Percentiles rank a stretch among this genome's conserved stretches.
Evolutionary conservation across 2,329 filamentous ascomycete species (phyloP).

Genomic region (Triangularia verruculosa): DNA sequence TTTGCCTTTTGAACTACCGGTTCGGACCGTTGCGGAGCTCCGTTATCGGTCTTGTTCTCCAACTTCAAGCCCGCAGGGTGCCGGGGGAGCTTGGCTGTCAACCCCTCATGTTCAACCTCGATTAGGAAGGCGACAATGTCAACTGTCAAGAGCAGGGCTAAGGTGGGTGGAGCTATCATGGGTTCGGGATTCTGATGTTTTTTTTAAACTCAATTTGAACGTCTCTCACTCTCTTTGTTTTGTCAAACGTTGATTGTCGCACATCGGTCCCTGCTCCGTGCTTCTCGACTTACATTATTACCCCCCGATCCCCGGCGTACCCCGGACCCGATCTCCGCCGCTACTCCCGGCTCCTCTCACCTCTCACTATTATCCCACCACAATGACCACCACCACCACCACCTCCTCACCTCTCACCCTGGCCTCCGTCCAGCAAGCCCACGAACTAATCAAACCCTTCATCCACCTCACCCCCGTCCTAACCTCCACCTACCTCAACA

Average conservation of each 20-base stretch:
- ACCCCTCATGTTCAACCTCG: not conserved
- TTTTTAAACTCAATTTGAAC: not conserved
- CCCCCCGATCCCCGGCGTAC: not conserved
- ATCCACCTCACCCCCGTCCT: constrained; percentile 83
- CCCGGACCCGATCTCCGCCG: not conserved
- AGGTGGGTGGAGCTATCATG: not conserved
- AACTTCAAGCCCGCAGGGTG: not conserved
- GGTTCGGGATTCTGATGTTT: not conserved
- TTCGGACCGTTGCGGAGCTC: constrained; percentile 11
- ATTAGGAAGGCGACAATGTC: not conserved
- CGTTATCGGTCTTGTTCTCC: constrained; percentile 22
- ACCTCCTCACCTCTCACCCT: constrained; percentile 54
- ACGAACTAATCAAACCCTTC: constrained; percentile 67
- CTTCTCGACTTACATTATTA: not conserved
- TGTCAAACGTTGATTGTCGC: not conserved
- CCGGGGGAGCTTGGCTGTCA: not conserved
- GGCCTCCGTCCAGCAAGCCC: constrained; percentile 67
- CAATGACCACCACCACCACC: not conserved
- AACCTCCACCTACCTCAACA: constrained; percentile 72
- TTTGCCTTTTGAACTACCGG: not conserved
- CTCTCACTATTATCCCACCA: not conserved
- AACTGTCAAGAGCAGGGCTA: not conserved
- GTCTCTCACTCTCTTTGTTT: not conserved
- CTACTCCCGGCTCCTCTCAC: not conserved
- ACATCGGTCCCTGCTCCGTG: not conserved